Evolutionary conservation across 805 yeast species (phyloP), one percentile per base, ranked within the genome.

Genomic region (Candida orba): DNA sequence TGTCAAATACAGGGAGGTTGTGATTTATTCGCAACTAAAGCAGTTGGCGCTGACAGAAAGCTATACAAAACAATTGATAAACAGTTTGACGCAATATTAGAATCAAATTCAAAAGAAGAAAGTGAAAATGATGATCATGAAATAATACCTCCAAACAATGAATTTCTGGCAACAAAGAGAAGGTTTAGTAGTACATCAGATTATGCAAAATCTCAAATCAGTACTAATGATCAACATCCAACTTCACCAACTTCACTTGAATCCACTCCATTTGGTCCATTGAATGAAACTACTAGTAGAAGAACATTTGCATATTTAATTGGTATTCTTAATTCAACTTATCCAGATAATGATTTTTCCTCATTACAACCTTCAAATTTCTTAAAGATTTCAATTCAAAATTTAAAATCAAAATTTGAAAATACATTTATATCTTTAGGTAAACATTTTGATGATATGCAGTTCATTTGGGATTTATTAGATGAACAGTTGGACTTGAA

Each of bases 301-400:
- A 83, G 88, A 62, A 81, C 90, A 2, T 93, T 91, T 68, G 93
- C 96, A 0, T 86, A 90, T 58, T 68, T 93, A 39, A 86, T 93
- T 46, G 93, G 95, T 1, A 89, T 90, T 31, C 71, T 93, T 42
- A 93, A 93, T 62, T 85, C 95, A 8, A 82, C 95, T 5, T 91
- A 86, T 59, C 98, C 99, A 1, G 99, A 93, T 61, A 96, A 93
- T 57, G 99, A 93, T 59, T 93, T 91, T 56, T 76, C 95, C 12
- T 75, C 83, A 23, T 74, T 93, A 49, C 88, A 86, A 57, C 99
- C 99, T 2, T 71, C 71, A 17, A 82, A 79, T 60, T 84, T 84
- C 62, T 65, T 70, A 34, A 75, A 85, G n/a, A 49, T 56, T 13
- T 76, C 62, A 41, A 63, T 56, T 50, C 67, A 60, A 59, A 78